Evolutionary conservation across 352 stramenopile species (phyloP).

Genomic region (Globisporangium canariense): DNA sequence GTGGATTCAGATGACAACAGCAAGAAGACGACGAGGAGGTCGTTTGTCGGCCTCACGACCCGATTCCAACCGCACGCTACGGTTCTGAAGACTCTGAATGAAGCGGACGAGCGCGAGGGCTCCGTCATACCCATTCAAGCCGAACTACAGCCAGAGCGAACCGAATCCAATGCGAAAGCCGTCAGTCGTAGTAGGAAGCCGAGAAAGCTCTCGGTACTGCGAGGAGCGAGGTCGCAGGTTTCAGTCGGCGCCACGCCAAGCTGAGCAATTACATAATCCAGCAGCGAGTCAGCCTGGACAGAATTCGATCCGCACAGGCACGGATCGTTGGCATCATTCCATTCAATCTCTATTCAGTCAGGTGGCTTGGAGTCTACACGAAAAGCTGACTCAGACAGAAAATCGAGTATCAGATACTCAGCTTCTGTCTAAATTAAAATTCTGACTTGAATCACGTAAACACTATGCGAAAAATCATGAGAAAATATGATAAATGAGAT

Average conservation of each 20-base stretch:
- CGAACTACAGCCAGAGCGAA: background rate
- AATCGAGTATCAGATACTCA: no score
- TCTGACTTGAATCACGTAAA: no score
- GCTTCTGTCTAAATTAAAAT: no score
- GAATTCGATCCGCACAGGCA: no score
- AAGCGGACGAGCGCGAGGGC: background rate
- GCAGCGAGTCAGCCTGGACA: no score
- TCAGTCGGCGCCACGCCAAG: background rate
- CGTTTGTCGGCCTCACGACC: background rate
- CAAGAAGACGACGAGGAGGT: background rate
- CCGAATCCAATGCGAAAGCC: background rate
- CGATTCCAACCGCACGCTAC: background rate
- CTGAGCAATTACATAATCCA: background rate
- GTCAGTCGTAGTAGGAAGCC: background rate
- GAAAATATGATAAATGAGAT: no score
- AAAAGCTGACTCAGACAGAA: no score
- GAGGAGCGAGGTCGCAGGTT: background rate
- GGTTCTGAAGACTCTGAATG: background rate
- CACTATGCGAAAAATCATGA: no score
- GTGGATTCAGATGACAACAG: background rate
- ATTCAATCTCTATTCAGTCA: no score
- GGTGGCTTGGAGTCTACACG: no score
- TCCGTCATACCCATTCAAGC: background rate
- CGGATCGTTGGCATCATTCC: no score
- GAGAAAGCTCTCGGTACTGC: conserved; percentile 1